Base-by-base conservation (phyloP, 345 rosid species). In the Combretum micranthum region DNA sequence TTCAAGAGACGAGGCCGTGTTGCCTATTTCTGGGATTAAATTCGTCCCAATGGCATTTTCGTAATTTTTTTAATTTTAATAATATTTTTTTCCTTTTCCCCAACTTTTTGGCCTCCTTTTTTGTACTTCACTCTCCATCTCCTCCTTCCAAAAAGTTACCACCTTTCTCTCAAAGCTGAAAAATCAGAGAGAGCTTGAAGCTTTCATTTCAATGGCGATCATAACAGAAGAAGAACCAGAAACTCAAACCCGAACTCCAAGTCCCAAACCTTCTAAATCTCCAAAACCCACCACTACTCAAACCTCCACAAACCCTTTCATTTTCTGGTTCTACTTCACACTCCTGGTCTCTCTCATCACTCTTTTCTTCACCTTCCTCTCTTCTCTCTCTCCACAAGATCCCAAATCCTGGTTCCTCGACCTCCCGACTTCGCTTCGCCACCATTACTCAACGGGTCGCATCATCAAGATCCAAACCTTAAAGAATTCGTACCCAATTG, bases 341-440 rank as follows among this genome's bases (percentile, higher is more conserved):
- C 50, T 88, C 37, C 44, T 62, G 6, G 79, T 82, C 46, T 81
- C 95, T 49, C 61, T 88, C 37, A 23, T 83, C 57, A 80, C 95
- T 19, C 56, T 77, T 62, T 14, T 80, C 73, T 74, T 80, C 22
- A 37, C 64, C 21, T 69, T 76, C 50, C 47, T 80, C 69, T 72
- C 84, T 23, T 71, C 81, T 47, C 65, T 73, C 64, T 65, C 78
- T 52, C 60, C 68, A 3, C 70, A 53, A 18, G 92, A 92, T 66
- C 87, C 98, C 44, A 92, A 77, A 53, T 77, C 93, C 18, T 92
- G 90, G 85, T 92, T 88, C 60, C 93, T 92, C 60, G 70, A 90
- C 42, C 83, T 92, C 15, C 81, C 90, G 15, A 44, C 68, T 52
- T 56, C 83, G 15, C 88, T 92, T 13, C 95, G 98, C 52, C 88